A percentile compares a stretch with the other conserved stretches of the same genome.
phyloP scores from a whole-genome alignment of 1,284 basidiomycete genomes.

The Ceratobasidium sp. region DNA sequence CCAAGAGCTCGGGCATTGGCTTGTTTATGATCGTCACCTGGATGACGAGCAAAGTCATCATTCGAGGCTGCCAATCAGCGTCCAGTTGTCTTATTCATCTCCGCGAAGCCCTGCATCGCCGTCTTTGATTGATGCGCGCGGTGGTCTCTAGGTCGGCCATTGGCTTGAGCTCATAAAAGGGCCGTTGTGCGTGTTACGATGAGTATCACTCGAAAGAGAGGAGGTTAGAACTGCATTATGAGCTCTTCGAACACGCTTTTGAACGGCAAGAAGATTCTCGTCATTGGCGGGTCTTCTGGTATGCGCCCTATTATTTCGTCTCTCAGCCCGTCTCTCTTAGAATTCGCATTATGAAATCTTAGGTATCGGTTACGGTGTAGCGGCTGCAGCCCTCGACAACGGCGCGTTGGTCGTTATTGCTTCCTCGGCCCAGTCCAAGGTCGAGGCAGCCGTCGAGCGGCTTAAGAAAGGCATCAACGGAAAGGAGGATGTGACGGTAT shows the following conservation, averaged over 20 bases:
- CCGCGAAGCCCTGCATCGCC: no score
- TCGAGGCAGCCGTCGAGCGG: slow-evolving; percentile 25
- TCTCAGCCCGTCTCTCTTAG: background rate
- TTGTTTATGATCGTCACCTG: no score
- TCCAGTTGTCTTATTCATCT: no score
- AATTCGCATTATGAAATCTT: background rate
- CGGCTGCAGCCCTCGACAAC: slow-evolving; percentile 20
- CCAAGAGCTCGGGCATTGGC: no score
- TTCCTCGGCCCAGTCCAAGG: slow-evolving; percentile 7
- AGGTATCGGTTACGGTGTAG: slow-evolving; percentile 37
- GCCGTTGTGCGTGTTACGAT: background rate
- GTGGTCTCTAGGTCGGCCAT: no score
- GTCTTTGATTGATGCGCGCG: no score
- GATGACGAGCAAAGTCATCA: no score
- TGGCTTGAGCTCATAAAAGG: no score
- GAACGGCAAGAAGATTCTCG: slow-evolving; percentile 8
- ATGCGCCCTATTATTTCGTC: background rate
- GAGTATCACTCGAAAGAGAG: background rate
- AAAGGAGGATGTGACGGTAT: background rate
- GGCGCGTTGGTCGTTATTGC: slow-evolving; percentile 39
- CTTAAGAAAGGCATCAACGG: slow-evolving; percentile 9
- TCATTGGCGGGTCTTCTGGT: slow-evolving; percentile 31
- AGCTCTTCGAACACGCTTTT: slow-evolving; percentile 11
- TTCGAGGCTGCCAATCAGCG: no score
- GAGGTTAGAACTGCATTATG: background rate